These are phyloP conservation scores for Metarhizium robertsii DNA, from an alignment of 2,329 filamentous ascomycete species.

Conservation along the genomic window DNA sequence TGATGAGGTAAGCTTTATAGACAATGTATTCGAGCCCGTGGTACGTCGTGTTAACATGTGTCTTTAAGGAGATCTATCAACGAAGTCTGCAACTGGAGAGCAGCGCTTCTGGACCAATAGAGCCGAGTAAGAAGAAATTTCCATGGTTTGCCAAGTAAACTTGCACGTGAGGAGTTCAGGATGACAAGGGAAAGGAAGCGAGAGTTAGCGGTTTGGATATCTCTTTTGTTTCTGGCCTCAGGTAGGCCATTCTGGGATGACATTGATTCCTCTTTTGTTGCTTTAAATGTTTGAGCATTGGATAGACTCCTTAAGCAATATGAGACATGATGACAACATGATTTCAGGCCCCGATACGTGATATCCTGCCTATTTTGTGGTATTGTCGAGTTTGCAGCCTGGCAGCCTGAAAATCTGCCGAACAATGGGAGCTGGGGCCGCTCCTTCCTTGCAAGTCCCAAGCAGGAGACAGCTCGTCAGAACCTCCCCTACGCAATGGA, in stretches of 20 bases:
- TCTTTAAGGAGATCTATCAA: slow-evolving; percentile 52
- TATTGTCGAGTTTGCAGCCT: not conserved
- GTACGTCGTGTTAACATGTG: not conserved
- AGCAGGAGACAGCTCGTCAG: not conserved
- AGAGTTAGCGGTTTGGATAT: slow-evolving; percentile 4
- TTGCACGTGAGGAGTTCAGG: slow-evolving; percentile 17
- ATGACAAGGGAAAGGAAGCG: slow-evolving; percentile 4
- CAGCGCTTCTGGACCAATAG: slow-evolving; percentile 31
- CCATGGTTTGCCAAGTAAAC: slow-evolving; percentile 51
- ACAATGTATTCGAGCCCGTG: not conserved
- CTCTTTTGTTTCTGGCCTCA: slow-evolving; percentile 4
- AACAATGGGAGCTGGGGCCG: not conserved
- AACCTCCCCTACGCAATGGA: not conserved
- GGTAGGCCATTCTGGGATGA: slow-evolving; percentile 2
- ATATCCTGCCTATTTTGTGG: not conserved
- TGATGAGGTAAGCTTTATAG: slow-evolving; percentile 62
- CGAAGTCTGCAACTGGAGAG: slow-evolving; percentile 52
- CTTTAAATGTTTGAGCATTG: not conserved
- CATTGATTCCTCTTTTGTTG: not conserved
- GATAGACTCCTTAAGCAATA: slow-evolving; percentile 2
- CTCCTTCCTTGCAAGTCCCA: not conserved
- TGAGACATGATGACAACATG: not conserved
- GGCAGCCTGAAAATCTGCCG: not conserved
- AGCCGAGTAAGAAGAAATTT: slow-evolving; percentile 54
- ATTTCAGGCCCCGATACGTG: not conserved